phyloP scores from a whole-genome alignment of 2,329 filamentous ascomycete genomes.

The Arthrobotrys iridis region DNA sequence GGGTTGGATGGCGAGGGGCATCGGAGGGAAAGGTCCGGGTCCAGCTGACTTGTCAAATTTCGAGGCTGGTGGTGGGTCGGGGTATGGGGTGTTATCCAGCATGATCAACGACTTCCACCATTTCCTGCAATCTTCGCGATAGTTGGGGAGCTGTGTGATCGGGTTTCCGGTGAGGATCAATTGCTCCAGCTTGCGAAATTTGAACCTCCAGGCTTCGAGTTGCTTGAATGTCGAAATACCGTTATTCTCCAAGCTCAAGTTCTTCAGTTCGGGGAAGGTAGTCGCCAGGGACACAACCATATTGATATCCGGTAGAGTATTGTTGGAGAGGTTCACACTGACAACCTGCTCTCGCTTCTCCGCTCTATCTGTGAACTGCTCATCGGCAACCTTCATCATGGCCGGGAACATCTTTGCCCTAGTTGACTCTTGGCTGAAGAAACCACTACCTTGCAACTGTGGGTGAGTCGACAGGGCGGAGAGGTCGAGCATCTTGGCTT shows the following conservation, averaged over 20 bases:
- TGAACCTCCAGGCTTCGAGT: constrained; percentile 79
- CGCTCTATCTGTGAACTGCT: constrained; percentile 75
- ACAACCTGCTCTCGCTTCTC: constrained; percentile 81
- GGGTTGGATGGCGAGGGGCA: constrained; percentile 25
- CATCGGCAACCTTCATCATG: constrained; percentile 85
- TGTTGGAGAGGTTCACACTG: constrained; percentile 83
- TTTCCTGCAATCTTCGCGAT: constrained; percentile 74
- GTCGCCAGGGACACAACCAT: constrained; percentile 78
- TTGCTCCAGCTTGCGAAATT: constrained; percentile 81
- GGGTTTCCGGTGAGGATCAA: constrained; percentile 82
- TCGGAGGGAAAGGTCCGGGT: constrained; percentile 40
- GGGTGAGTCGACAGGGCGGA: constrained; percentile 79
- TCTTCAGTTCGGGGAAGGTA: constrained; percentile 84
- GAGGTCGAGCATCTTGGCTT: constrained; percentile 80
- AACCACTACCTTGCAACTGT: constrained; percentile 76
- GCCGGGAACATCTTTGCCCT: constrained; percentile 90
- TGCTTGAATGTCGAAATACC: constrained; percentile 74
- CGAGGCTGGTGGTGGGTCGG: constrained; percentile 31
- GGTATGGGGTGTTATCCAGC: constrained; percentile 71
- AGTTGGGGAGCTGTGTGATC: constrained; percentile 70
- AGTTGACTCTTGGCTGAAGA: constrained; percentile 76
- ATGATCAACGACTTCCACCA: constrained; percentile 85
- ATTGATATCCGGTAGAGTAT: constrained; percentile 77
- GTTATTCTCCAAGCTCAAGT: constrained; percentile 89
- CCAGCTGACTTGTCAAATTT: constrained; percentile 17